Conservation (phyloP, 108 stramenopile species). For the Stephanodiscus triporus region DNA sequence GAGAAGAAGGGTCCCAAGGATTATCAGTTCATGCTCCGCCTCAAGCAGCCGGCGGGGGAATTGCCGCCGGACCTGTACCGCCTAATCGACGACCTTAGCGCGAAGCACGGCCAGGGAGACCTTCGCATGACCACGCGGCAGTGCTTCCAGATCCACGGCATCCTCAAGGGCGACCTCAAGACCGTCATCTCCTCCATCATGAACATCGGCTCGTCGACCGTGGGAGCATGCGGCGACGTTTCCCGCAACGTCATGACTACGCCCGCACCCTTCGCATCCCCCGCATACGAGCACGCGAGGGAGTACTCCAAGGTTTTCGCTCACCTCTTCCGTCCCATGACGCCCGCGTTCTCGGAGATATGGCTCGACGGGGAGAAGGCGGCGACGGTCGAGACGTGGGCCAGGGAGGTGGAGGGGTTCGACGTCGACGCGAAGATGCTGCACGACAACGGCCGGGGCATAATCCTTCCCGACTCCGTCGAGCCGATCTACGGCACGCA, state of each 20-base stretch:
- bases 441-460: constrained; percentile 86
- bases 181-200: constrained; percentile 95
- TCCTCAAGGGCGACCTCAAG: constrained; percentile 95
- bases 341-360: constrained; percentile 91
- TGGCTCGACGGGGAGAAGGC: constrained; percentile 98
- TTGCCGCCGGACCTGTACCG: constrained; percentile 91
- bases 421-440: constrained; percentile 79
- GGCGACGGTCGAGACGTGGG: constrained; percentile 91
- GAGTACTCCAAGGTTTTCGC: constrained; percentile 91
- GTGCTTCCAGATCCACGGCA: constrained; percentile 98
- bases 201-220: constrained; percentile 94
- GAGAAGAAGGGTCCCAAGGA: constrained; percentile 86
- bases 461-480: constrained; percentile 76
- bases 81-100: constrained; percentile 87
- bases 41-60: constrained; percentile 98
- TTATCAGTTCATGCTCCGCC: constrained; percentile 98
- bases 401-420: constrained; percentile 72
- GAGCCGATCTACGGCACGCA: constrained; percentile 97
- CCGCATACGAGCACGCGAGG: constrained; percentile 82
- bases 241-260: constrained; percentile 96
- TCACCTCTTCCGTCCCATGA: constrained; percentile 94
- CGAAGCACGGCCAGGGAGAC: constrained; percentile 92
- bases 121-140: constrained; percentile 96
- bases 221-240: constrained; percentile 98
- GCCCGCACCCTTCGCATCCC: constrained; percentile 85